Percentiles rank a stretch among this genome's conserved stretches.
Conservation (phyloP, 2,329 filamentous ascomycete genomes). For the Torrubiellomyces zombiae region DNA sequence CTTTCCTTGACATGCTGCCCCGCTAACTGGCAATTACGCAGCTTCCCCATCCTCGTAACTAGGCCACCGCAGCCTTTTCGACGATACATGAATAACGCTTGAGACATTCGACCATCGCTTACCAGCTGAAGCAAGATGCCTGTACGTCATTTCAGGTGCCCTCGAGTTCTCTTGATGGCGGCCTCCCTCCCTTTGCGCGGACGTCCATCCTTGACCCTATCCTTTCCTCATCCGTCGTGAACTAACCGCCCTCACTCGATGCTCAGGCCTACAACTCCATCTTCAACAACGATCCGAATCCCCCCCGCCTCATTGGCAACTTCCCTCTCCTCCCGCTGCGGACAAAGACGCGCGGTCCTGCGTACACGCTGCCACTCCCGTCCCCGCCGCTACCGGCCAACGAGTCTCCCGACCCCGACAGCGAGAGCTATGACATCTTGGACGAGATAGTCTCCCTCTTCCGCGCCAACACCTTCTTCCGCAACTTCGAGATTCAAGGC, state of each 20-base stretch:
- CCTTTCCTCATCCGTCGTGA: no score
- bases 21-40: no score
- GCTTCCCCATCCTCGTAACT: no score
- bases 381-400: constrained; percentile 37
- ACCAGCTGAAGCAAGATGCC: no score
- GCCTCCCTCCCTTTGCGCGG: constrained; percentile 1
- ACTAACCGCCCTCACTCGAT: constrained; percentile 6
- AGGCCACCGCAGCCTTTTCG: no score
- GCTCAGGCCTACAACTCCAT: constrained; percentile 97
- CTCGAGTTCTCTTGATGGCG: constrained; percentile 1
- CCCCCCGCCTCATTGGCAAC: constrained; percentile 56
- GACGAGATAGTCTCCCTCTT: constrained; percentile 89
- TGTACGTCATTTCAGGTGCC: no score
- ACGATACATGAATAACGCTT: no score
- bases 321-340: constrained; percentile 88
- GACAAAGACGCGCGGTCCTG: constrained; percentile 88
- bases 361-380: constrained; percentile 59
- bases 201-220: no score
- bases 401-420: constrained; percentile 62
- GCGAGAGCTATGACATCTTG: constrained; percentile 87
- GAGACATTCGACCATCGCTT: no score
- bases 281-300: constrained; percentile 69
- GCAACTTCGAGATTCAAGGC: constrained; percentile 98
- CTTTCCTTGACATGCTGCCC: no score
- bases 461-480: constrained; percentile 96